Base-by-base conservation (phyloP, 768 basidiomycete species). In the Suillus decipiens region DNA sequence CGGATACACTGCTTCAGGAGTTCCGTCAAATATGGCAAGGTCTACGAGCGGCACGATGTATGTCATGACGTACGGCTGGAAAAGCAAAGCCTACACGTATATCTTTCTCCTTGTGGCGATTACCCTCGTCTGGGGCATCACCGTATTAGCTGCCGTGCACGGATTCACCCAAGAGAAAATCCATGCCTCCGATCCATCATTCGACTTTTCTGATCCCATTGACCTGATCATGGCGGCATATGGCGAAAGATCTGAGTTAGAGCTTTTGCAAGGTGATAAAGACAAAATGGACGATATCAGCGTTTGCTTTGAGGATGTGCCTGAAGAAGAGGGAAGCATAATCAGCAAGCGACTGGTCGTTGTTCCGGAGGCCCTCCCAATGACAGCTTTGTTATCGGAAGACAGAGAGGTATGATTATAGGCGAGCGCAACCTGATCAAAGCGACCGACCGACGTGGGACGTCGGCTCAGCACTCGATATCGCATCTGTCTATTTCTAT, bases 1-100 rank as follows among this genome's bases (percentile, higher is more conserved):
- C 17, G 59, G 62, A 31, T 63, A 60, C 48, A 34, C 62, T 12
- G 47, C 62, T 8, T 17, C 15, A 3, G 59, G 62, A 42, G 28
- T 41, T 15, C 34, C 62, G n/a, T 47, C 59, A 6, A 51, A 51
- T 41, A 60, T 48, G 62, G 34, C 62, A 19, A 37, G 15, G n/a
- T n/a, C 33, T 14, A 47, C 41, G 10, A 39, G 5, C n/a, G 62
- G 62, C 24, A 63, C 24, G 9, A 63, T 60, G 62, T 59, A 34
- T 59, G 48, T 63, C 34, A n/a, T 8, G 33, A 63, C 62, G 11
- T 47, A 60, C 33, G 62, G 62, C 34, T 63, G 62, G 62, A 31
- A 17, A 11, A 43, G 48, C 41, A 34, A 37, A 6, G 22, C n/a
- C 31, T 42, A 10, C 19, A 62, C 56, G 12, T 62, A 37, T 47